Evolutionary conservation across 495 filamentous ascomycete species (phyloP), one percentile per base, ranked within the genome.

Genomic region (Saxispiralis lemnorum): DNA sequence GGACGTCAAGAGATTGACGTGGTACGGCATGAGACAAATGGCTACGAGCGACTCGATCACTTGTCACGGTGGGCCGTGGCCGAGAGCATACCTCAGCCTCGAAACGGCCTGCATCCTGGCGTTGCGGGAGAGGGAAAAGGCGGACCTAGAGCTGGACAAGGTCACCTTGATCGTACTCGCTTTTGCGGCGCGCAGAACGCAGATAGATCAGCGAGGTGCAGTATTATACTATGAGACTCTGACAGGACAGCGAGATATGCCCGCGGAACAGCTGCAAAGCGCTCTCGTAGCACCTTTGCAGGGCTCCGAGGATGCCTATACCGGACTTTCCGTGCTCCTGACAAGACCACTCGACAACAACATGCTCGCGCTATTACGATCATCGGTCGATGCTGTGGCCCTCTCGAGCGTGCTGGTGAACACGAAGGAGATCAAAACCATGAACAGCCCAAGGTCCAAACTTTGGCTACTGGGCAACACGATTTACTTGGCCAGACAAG

Each of bases 401-500:
- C 43, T 52, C 7, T 43, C 21, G 18, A 31, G 43, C n/a, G 49
- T 39, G n/a, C 33, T 52, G 4, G 24, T 15, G 7, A 15, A 17
- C 7, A 11, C 17, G 7, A 16, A 39, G 7, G 35, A 40, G 15
- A 32, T 17, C 10, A 24, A 36, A 5, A 54, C 57, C 40, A 28
- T 45, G 58, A 42, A 57, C 65, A 56, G 47, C 2, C 10, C 30
- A 13, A 39, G 45, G 17, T 32, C 39, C 18, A 35, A 30, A 16
- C 38, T 86, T 16, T 92, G 86, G 79, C 66, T 97, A 16, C 61
- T 94, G 38, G 70, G 79, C 16, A 81, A 93, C 55, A 75, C 85
- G 46, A 79, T 95, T 39, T 81, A 71, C 51, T 72, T 93, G 36
- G 73, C 80, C 49, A 69, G 72, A 13, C 56, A 64, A 50, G 61